These are phyloP conservation scores for Discostella stelligeroides DNA, from an alignment of 108 stramenopile genomes.

Conservation along the genomic window DNA sequence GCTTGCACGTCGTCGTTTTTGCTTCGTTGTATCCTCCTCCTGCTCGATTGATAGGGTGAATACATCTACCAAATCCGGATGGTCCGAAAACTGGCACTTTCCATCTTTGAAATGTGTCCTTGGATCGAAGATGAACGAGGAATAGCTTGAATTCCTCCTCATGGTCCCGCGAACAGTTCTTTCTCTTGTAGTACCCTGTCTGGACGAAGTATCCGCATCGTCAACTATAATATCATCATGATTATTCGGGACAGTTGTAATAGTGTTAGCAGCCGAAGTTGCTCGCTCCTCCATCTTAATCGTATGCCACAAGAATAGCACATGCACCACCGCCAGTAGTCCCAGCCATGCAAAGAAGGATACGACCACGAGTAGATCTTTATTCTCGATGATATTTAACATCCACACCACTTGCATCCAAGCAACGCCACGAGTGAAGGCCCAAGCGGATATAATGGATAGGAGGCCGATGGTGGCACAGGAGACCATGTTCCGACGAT, in stretches of 20 bases:
- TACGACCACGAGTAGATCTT: constrained; percentile 29
- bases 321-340: constrained; percentile 28
- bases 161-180: not conserved
- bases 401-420: constrained; percentile 49
- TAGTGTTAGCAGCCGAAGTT: not conserved
- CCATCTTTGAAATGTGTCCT: constrained; percentile 32
- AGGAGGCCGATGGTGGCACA: constrained; percentile 34
- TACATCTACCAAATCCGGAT: constrained; percentile 16
- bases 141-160: constrained; percentile 17
- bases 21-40: too few relatives aligned
- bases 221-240: not conserved
- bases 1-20: too few relatives aligned
- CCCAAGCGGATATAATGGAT: constrained; percentile 21
- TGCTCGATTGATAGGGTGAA: too few relatives aligned
- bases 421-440: constrained; percentile 44
- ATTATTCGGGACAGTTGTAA: not conserved
- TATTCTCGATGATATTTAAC: constrained; percentile 19
- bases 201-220: not conserved
- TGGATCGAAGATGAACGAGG: constrained; percentile 46
- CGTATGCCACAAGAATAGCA: constrained; percentile 39
- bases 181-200: not conserved
- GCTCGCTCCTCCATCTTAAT: constrained; percentile 26
- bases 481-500: constrained; percentile 36
- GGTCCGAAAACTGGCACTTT: constrained; percentile 20
- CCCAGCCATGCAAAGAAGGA: constrained; percentile 43